Base-by-base conservation (phyloP, 1,284 basidiomycete genomes). In the Pascua sp. region DNA sequence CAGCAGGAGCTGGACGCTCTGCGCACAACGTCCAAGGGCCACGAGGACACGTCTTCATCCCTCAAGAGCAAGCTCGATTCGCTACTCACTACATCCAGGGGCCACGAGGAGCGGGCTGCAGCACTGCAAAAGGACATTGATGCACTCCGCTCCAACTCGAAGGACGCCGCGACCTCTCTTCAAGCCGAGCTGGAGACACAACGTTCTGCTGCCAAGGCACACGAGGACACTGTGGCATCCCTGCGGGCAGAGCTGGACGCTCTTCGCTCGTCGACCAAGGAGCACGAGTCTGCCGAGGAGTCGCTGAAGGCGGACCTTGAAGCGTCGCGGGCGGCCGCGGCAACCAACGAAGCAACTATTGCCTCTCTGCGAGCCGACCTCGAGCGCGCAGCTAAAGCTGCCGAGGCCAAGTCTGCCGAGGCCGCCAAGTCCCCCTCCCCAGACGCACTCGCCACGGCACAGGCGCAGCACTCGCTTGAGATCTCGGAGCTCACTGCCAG, bases 391-490 rank as follows among this genome's bases (percentile, higher is more conserved):
- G 51, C 48, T 9, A 37, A 32, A 1, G 12, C 51, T 12, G 32
- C 47, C n/a, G 47, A 43, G 11, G 41, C 42, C 32, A 42, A 57
- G 43, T 43, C 51, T 12, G 32, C 47, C n/a, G 47, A 43, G 11
- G 41, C 42, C 32, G 24, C 47, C 15, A 48, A 42, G 11, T 37
- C 41, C 32, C 42, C 55, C 40, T 43, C 53, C 11, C 40, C 49
- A 11, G 57, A 49, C 8, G 56, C 57, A 8, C 46, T 62, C 11
- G 49, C 56, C 11, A 38, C 61, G 45, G 54, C 60, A 2, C 80
- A 81, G 64, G 86, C 88, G 64, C 85, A 88, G 61, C 88, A 90
- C 65, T 80, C 82, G 9, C 82, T 93, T 51, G 90, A 91, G 62
- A 78, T 91, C 4, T 92, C 90, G 45, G 79, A 84, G 13, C 83